Base-by-base conservation (phyloP, 352 stramenopile genomes). In the Globisporangium paddicum region DNA sequence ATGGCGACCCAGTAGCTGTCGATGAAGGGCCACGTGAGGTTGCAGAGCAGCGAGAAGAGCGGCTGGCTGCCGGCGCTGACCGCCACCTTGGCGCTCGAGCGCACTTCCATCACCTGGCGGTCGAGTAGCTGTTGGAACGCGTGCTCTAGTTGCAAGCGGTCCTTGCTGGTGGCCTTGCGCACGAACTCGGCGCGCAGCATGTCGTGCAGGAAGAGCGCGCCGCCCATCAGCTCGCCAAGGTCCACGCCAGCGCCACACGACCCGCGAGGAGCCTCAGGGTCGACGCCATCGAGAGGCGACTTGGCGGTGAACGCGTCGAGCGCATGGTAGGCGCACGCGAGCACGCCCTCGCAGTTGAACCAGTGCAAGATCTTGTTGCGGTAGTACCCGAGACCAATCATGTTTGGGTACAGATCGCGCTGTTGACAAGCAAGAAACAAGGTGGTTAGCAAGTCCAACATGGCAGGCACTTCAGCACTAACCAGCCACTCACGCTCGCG, bases 361-460 rank as follows among this genome's bases (percentile, higher is more conserved):
- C 82, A 92, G 67, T 95, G 85, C 54, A 95, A 61, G 19, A 95
- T 63, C 61, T 95, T 95, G 67, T 95, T 95, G 64, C 85, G 81
- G 69, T 95, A 95, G 63, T 92, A 91, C 11, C 85, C 85, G 2
- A 95, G 69, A 3, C 82, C 82, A 60, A 95, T 92, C 79, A 93
- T 90, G 68, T 95, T 95, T 14, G 69, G 68, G 62, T 92, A 92
- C 68, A 90, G 75, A 45, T 93, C 85, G 8, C 80, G 75, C 81
- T 90, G 49, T 30, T 21, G 46, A 5, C 62, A 51, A 37, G 58
- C 6, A 63, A 32, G 28, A 21, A 41, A 19, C 42, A 32, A 58
- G 21, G 54, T 21, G 38, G 38, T 44, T 63, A 62, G 50, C 34
- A 56, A 42, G 6, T 23, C 50, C 19, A 54, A 37, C n/a, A 35